Evolutionary conservation across 345 rosid species (phyloP).

Genomic region (Anastatica hierochuntica): DNA sequence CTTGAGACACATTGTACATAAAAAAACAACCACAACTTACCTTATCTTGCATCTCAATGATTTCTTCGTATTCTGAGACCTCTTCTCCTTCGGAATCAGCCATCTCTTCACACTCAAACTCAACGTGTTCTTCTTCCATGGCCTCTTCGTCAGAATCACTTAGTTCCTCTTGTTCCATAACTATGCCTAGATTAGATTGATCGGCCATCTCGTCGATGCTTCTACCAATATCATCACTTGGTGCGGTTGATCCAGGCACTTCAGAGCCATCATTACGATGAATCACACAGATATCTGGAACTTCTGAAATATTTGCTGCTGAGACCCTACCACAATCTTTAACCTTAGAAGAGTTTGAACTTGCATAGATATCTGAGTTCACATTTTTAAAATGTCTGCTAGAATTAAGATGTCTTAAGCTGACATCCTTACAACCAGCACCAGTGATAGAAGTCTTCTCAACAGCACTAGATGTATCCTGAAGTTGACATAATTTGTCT

Average conservation of each 20-base stretch:
- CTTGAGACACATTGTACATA: slow-evolving; percentile 1
- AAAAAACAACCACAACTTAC: slow-evolving; percentile 24
- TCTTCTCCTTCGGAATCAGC: slow-evolving; percentile 92
- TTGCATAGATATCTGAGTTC: slow-evolving; percentile 58
- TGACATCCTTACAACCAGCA: slow-evolving; percentile 22
- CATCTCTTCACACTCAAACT: slow-evolving; percentile 99
- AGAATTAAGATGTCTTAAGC: slow-evolving; percentile 21
- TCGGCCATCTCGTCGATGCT: slow-evolving; percentile 38
- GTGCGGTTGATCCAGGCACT: slow-evolving; percentile 20
- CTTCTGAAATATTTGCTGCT: slow-evolving; percentile 24
- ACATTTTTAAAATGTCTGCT: slow-evolving; percentile 40
- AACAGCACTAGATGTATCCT: slow-evolving; percentile 25
- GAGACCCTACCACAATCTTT: slow-evolving; percentile 28
- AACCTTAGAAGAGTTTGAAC: too few species aligned
- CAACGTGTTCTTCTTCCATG: slow-evolving; percentile 69
- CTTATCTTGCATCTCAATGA: slow-evolving; percentile 37
- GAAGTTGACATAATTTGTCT: slow-evolving; percentile 30
- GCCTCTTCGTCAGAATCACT: slow-evolving; percentile 90
- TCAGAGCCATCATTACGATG: slow-evolving; percentile 22
- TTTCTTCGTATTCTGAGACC: slow-evolving; percentile 37
- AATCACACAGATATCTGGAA: slow-evolving; percentile 17
- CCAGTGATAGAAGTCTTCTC: slow-evolving; percentile 26
- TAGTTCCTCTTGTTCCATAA: slow-evolving; percentile 98
- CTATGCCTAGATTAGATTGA: slow-evolving; percentile 63
- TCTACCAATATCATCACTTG: slow-evolving; percentile 22